Conservation (phyloP, 768 basidiomycete species). For the Boletus pseudo-olivaceus region DNA sequence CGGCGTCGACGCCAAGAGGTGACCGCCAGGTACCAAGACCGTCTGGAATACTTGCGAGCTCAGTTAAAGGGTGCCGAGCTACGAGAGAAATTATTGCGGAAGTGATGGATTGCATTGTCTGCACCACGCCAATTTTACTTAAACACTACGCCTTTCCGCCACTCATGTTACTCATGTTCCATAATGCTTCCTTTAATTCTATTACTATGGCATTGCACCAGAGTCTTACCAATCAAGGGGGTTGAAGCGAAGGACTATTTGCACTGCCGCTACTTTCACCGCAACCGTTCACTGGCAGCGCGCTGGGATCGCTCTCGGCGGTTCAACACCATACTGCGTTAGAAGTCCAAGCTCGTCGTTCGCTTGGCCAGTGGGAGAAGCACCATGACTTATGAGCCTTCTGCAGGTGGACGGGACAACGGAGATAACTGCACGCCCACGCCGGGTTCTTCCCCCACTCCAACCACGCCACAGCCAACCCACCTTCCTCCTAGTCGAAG, state of each 20-base stretch:
- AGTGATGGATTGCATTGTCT: slow-evolving; percentile 31
- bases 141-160: slow-evolving; percentile 3
- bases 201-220: background rate
- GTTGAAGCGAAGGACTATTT: background rate
- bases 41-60: slow-evolving; percentile 77
- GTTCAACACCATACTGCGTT: background rate
- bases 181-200: slow-evolving; percentile 17
- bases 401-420: slow-evolving; percentile 25
- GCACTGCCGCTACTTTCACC: background rate
- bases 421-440: slow-evolving; percentile 33
- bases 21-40: slow-evolving; percentile 64
- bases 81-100: slow-evolving; percentile 75
- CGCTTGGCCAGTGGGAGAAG: background rate
- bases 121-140: background rate
- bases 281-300: too few relatives aligned
- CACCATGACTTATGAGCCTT: slow-evolving; percentile 18
- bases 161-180: slow-evolving; percentile 12
- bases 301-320: too few relatives aligned
- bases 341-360: background rate
- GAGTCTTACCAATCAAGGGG: background rate
- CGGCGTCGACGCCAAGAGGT: slow-evolving; percentile 69
- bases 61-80: slow-evolving; percentile 81
- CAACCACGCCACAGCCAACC: slow-evolving; percentile 28
- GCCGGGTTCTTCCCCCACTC: slow-evolving; percentile 41
- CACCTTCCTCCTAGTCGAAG: slow-evolving; percentile 44